Percentiles rank a stretch among this genome's conserved stretches.
Conservation (phyloP, 2,329 filamentous ascomycete species). For the Trichoderma polysporum region DNA sequence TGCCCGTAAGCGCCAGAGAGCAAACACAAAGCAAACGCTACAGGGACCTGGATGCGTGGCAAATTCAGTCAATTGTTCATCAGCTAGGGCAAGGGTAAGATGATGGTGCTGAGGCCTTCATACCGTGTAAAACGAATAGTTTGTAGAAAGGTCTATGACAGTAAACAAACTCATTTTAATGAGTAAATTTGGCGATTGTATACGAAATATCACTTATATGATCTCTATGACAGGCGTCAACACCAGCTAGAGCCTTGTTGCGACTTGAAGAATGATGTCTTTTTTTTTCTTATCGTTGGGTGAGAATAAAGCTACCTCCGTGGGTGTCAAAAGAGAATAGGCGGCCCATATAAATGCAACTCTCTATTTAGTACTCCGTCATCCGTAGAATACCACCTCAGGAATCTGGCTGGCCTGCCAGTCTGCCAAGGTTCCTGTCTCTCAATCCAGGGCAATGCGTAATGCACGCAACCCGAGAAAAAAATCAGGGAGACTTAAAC, state of each 20-base stretch:
- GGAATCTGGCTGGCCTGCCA: no score
- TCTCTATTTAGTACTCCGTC: neutral
- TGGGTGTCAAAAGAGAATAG: neutral
- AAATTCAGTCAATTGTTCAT: neutral
- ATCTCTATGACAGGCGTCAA: neutral
- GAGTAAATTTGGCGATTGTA: no score
- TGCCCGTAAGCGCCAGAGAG: slow-evolving; percentile 39
- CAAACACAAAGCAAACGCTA: slow-evolving; percentile 37
- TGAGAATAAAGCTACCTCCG: neutral
- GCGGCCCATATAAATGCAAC: neutral
- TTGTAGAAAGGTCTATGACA: slow-evolving; percentile 38
- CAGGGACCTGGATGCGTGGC: slow-evolving; percentile 40
- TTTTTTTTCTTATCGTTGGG: neutral
- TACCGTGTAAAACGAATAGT: slow-evolving; percentile 37
- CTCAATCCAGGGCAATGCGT: neutral
- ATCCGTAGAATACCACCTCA: neutral
- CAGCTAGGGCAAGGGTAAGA: no score
- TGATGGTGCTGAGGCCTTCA: slow-evolving; percentile 7
- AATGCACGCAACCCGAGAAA: no score
- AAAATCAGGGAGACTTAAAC: no score
- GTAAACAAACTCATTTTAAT: slow-evolving; percentile 23
- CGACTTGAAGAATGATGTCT: neutral
- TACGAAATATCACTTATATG: neutral
- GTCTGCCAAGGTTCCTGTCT: no score
- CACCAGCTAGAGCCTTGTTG: neutral